These are phyloP conservation scores for Leishmania lainsoni DNA, from an alignment of 208 protist genomes.

Conservation along the genomic window DNA sequence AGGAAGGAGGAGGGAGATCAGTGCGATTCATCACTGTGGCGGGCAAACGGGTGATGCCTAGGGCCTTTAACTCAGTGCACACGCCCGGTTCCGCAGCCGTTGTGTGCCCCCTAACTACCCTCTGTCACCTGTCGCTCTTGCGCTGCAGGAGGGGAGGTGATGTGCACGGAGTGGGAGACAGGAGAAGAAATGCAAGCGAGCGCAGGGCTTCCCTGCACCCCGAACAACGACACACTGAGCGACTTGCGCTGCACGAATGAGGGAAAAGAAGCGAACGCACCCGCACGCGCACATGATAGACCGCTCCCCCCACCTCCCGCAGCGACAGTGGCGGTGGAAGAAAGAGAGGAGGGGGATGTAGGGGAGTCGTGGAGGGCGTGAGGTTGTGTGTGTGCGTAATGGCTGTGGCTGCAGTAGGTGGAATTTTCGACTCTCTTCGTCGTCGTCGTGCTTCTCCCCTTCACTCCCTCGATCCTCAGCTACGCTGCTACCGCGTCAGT, in stretches of 20 bases:
- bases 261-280: not conserved
- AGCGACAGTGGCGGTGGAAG: not conserved
- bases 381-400: not conserved
- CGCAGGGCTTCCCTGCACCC: not conserved
- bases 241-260: not conserved
- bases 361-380: not conserved
- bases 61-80: not conserved
- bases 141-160: not conserved
- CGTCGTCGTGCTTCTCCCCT: not conserved
- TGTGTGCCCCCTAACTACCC: not conserved
- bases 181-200: not conserved
- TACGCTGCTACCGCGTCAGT: not conserved
- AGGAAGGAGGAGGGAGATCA: slow-evolving; percentile 1
- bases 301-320: not conserved
- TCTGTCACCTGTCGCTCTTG: not conserved
- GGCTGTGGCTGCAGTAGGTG: not conserved
- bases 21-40: slow-evolving; percentile 2
- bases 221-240: not conserved
- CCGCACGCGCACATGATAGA: not conserved
- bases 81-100: not conserved
- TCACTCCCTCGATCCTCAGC: not conserved
- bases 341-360: not conserved
- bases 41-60: not conserved
- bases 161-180: not conserved
- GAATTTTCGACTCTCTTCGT: not conserved